Evolutionary conservation across 2,329 filamentous ascomycete species (phyloP).

Genomic region (Shiraia bambusicola): DNA sequence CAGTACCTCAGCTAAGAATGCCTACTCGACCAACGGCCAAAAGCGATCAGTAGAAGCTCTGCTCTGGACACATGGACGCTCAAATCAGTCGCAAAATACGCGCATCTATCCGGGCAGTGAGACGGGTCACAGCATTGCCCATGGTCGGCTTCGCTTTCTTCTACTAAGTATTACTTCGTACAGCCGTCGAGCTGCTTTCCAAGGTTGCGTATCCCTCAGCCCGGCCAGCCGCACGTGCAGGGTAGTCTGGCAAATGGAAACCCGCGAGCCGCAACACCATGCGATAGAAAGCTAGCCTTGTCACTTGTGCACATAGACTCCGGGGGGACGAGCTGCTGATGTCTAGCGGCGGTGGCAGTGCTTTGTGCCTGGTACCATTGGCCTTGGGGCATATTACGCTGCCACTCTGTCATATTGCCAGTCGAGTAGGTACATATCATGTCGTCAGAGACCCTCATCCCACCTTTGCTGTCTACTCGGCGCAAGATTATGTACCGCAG

Average conservation of each 20-base stretch:
- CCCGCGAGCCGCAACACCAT: constrained; percentile 22
- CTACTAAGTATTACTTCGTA: too few relatives aligned
- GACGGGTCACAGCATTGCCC: constrained; percentile 25
- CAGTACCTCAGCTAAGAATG: constrained; percentile 39
- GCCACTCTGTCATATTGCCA: not conserved
- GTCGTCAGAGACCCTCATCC: not conserved
- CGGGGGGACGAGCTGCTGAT: constrained; percentile 28
- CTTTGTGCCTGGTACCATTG: constrained; percentile 11
- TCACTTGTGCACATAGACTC: constrained; percentile 26
- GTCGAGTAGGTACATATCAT: too few relatives aligned
- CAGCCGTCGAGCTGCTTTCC: constrained; percentile 20
- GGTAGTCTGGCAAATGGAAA: constrained; percentile 26
- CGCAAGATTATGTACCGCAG: too few relatives aligned
- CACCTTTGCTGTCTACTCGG: too few relatives aligned
- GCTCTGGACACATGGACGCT: constrained; percentile 9
- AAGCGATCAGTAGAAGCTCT: constrained; percentile 15
- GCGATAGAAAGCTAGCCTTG: constrained; percentile 18
- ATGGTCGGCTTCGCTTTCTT: constrained; percentile 19
- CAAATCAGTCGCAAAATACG: constrained; percentile 21
- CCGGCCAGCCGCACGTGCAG: constrained; percentile 37
- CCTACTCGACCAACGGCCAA: constrained; percentile 27
- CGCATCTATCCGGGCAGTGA: constrained; percentile 15
- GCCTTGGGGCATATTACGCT: constrained; percentile 8
- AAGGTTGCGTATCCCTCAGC: constrained; percentile 22
- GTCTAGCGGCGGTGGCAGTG: constrained; percentile 37